Conservation (phyloP, 2,329 filamentous ascomycete species). For the Tolypocladium paradoxum region DNA sequence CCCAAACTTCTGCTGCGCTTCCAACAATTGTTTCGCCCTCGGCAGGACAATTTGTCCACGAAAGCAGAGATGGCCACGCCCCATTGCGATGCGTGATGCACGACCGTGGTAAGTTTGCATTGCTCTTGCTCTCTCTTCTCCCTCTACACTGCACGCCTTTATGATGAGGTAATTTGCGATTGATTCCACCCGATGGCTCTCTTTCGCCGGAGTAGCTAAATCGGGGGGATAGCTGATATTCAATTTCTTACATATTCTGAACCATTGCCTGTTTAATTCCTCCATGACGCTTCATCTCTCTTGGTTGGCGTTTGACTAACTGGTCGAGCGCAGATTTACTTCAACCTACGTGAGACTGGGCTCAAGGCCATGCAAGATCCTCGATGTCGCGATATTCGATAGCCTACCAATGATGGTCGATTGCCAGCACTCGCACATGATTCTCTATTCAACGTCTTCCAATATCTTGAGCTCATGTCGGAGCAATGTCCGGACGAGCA, state of each 20-base stretch:
- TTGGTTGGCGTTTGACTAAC: constrained; percentile 1
- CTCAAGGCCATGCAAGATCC: background rate
- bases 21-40: background rate
- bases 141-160: constrained; percentile 10
- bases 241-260: constrained; percentile 99
- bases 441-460: background rate
- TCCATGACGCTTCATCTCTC: background rate
- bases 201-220: constrained; percentile 83
- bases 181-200: constrained; percentile 76
- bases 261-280: constrained; percentile 10
- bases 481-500: background rate
- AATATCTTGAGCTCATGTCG: background rate
- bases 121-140: constrained; percentile 2
- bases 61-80: background rate
- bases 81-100: background rate
- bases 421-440: background rate
- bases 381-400: background rate
- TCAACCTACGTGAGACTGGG: constrained; percentile 5
- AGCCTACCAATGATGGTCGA: background rate
- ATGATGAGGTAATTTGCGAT: constrained; percentile 99
- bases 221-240: constrained; percentile 74
- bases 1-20: background rate
- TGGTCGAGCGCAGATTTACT: background rate
- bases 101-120: constrained; percentile 17
- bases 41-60: background rate